These are phyloP conservation scores for Paecilomyces sp. DNA, from an alignment of 2,329 filamentous ascomycete genomes.

Conservation along the genomic window DNA sequence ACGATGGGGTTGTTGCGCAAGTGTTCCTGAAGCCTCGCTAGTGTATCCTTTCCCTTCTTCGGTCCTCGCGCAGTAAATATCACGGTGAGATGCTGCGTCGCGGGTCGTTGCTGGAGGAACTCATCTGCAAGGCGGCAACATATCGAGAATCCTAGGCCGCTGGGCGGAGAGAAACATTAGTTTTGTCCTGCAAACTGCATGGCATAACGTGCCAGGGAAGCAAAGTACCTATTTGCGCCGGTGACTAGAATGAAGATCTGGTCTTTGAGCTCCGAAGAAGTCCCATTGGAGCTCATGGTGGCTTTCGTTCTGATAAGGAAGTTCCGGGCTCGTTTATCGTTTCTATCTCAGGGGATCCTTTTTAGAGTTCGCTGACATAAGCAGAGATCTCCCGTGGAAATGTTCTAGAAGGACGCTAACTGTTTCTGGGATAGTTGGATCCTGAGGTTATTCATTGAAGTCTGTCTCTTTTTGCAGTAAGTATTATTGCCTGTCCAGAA, in stretches of 20 bases:
- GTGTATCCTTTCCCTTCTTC: slow-evolving; percentile 67
- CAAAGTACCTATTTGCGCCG: slow-evolving; percentile 70
- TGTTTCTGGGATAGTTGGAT: too few species aligned
- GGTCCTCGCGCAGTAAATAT: slow-evolving; percentile 75
- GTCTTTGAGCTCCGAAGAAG: slow-evolving; percentile 10
- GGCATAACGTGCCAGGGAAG: too few species aligned
- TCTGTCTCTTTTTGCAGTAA: too few species aligned
- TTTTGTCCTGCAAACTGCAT: not conserved
- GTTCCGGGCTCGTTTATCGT: not conserved
- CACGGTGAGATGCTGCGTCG: slow-evolving; percentile 64
- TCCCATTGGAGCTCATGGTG: not conserved
- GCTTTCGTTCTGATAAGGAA: not conserved
- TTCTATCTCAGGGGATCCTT: not conserved
- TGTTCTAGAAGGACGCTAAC: too few species aligned
- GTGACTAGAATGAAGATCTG: slow-evolving; percentile 60
- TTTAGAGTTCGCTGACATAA: not conserved
- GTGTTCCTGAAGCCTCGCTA: slow-evolving; percentile 57
- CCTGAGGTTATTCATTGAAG: too few species aligned
- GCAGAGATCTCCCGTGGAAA: not conserved
- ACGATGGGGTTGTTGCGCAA: slow-evolving; percentile 32
- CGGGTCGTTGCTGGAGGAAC: slow-evolving; percentile 64
- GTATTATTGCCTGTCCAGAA: too few species aligned
- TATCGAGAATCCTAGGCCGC: slow-evolving; percentile 79
- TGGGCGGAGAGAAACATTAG: slow-evolving; percentile 31
- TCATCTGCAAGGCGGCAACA: slow-evolving; percentile 83